Conservation (phyloP, 164 flowering plant genomes). For the Hamamelis virginiana region DNA sequence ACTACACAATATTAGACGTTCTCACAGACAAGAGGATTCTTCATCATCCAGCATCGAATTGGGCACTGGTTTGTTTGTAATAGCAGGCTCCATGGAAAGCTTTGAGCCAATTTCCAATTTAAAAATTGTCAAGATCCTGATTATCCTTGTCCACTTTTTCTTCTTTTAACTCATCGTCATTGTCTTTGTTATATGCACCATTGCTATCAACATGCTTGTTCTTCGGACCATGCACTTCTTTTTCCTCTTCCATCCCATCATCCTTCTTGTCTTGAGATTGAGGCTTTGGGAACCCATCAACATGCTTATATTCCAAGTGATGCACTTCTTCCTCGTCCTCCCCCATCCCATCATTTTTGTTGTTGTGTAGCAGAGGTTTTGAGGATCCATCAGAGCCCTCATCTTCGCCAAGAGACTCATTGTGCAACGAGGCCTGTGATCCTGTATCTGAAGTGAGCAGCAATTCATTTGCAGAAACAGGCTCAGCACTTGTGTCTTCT, state of each 20-base stretch:
- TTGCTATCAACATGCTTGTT: not conserved
- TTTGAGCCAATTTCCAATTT: not conserved
- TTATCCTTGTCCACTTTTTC: not conserved
- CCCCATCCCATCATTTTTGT: not conserved
- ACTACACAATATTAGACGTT: not conserved
- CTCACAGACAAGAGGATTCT: not conserved
- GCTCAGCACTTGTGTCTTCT: constrained; percentile 8
- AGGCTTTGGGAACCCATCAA: not conserved
- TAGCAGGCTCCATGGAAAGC: not conserved
- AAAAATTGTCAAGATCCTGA: not conserved
- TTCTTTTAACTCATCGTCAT: not conserved
- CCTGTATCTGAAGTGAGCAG: not conserved
- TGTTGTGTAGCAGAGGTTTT: not conserved
- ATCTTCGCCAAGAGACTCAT: not conserved
- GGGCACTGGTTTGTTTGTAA: not conserved
- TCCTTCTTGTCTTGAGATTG: not conserved
- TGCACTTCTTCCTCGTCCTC: not conserved
- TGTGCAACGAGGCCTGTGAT: constrained; percentile 1
- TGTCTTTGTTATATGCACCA: not conserved
- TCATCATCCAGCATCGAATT: not conserved
- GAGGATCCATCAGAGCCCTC: not conserved
- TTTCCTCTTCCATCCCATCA: not conserved
- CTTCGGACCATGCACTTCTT: not conserved
- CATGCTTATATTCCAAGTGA: not conserved
- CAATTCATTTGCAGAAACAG: constrained; percentile 6